Evolutionary conservation across 495 filamentous ascomycete species (phyloP).

Genomic region (Poronia punctata): DNA sequence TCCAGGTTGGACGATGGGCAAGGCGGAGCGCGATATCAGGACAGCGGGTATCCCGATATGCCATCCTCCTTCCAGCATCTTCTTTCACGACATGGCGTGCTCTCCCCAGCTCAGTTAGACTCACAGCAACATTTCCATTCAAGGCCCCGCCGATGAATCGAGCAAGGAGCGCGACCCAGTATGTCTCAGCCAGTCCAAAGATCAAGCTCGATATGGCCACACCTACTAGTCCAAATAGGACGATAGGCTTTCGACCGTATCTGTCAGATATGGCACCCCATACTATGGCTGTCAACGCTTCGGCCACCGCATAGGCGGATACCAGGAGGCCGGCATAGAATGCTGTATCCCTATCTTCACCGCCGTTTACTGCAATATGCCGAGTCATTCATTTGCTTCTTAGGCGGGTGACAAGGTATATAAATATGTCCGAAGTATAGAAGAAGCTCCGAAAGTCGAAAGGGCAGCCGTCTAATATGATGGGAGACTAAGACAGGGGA

Average conservation of each 20-base stretch:
- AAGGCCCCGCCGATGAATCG: constrained; percentile 74
- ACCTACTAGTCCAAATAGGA: constrained; percentile 71
- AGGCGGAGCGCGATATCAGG: too few relatives aligned
- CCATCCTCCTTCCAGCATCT: too few relatives aligned
- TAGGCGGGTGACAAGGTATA: too few relatives aligned
- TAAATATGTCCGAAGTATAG: too few relatives aligned
- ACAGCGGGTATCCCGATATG: too few relatives aligned
- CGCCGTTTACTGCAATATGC: too few relatives aligned
- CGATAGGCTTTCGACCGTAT: constrained; percentile 75
- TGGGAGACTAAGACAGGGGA: too few relatives aligned
- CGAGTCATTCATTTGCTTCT: too few relatives aligned
- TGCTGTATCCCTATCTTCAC: constrained; percentile 63
- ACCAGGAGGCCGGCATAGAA: constrained; percentile 85
- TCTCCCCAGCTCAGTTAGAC: constrained; percentile 5
- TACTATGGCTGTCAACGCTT: constrained; percentile 71
- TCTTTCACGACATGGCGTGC: too few relatives aligned
- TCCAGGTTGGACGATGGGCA: too few relatives aligned
- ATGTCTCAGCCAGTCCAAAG: constrained; percentile 72
- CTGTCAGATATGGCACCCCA: constrained; percentile 81
- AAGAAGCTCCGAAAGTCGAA: too few relatives aligned
- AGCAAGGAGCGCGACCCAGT: constrained; percentile 70
- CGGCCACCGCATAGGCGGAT: constrained; percentile 80
- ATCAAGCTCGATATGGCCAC: constrained; percentile 81
- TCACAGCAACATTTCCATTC: constrained; percentile 56
- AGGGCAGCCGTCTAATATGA: too few relatives aligned